These are phyloP conservation scores for Aquilaria yunnanensis DNA, from an alignment of 345 rosid genomes.

Conservation along the genomic window DNA sequence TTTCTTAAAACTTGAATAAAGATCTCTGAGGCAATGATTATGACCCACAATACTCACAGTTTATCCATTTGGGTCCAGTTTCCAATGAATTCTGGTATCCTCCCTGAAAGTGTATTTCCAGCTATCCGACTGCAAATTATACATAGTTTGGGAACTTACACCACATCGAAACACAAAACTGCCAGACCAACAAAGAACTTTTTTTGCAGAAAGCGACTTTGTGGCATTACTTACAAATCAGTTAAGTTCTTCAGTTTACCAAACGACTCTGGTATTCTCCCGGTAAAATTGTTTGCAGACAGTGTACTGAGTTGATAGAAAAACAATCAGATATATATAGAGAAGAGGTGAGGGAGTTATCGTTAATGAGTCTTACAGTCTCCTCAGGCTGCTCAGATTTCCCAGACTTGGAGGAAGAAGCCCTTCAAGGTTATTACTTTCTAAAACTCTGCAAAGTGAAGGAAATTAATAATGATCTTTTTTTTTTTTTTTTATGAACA, in stretches of 20 bases:
- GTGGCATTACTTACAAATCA: conserved; percentile 57
- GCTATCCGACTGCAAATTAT: conserved; percentile 57
- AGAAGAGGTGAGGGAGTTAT: background rate
- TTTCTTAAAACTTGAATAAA: background rate
- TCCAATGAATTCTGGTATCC: conserved; percentile 73
- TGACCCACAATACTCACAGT: conserved; percentile 43
- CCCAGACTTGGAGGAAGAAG: conserved; percentile 58
- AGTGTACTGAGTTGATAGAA: conserved; percentile 39
- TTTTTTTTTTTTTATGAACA: too few species aligned
- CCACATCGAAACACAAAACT: too few species aligned
- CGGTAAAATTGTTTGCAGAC: conserved; percentile 69
- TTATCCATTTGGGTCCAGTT: conserved; percentile 58
- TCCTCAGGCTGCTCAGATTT: conserved; percentile 37
- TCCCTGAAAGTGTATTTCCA: conserved; percentile 67
- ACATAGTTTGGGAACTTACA: background rate
- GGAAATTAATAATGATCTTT: too few species aligned
- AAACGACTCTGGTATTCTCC: conserved; percentile 66
- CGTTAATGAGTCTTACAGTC: conserved; percentile 39
- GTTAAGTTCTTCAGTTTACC: conserved; percentile 53
- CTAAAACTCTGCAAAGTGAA: conserved; percentile 46
- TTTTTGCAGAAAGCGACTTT: background rate
- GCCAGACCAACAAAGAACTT: too few species aligned
- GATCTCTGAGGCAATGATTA: background rate
- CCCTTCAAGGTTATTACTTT: conserved; percentile 58
- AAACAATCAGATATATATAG: background rate